Percentiles rank a stretch among this genome's conserved stretches.
Evolutionary conservation across 2,329 filamentous ascomycete species (phyloP).

Genomic region (Calonectria fujianensis): DNA sequence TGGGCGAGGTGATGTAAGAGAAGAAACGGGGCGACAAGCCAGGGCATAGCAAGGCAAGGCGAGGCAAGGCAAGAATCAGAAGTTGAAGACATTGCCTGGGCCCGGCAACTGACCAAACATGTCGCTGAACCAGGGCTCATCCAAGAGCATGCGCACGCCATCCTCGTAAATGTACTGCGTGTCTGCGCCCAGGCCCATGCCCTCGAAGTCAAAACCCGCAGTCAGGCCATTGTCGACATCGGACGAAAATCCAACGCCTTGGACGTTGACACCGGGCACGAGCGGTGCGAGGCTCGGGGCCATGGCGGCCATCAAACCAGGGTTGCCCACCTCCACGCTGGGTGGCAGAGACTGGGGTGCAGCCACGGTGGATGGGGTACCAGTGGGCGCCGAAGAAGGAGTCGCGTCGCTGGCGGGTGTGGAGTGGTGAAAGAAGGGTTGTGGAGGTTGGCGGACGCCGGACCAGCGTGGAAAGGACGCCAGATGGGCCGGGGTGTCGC

Average conservation of each 20-base stretch:
- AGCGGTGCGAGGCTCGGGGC: slow-evolving; percentile 51
- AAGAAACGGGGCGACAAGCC: not conserved
- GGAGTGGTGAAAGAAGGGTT: slow-evolving; percentile 63
- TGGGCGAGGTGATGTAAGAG: not conserved
- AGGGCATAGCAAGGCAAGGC: not conserved
- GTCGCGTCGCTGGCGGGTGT: slow-evolving; percentile 48
- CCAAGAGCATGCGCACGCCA: slow-evolving; percentile 60
- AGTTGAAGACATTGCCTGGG: slow-evolving; percentile 58
- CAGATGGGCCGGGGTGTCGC: slow-evolving; percentile 41
- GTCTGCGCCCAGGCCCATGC: slow-evolving; percentile 54
- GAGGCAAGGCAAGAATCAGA: slow-evolving; percentile 44
- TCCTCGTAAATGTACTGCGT: slow-evolving; percentile 57
- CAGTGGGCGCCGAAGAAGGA: slow-evolving; percentile 14
- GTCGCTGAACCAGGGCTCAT: slow-evolving; percentile 64
- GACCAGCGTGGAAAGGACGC: slow-evolving; percentile 49
- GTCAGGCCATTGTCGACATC: slow-evolving; percentile 52
- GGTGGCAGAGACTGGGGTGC: slow-evolving; percentile 41
- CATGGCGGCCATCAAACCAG: slow-evolving; percentile 54
- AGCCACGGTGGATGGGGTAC: slow-evolving; percentile 23
- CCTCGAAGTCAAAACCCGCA: slow-evolving; percentile 57
- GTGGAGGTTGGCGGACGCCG: slow-evolving; percentile 52
- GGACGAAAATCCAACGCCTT: slow-evolving; percentile 39
- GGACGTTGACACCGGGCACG: slow-evolving; percentile 37
- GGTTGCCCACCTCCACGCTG: slow-evolving; percentile 42
- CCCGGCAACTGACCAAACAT: slow-evolving; percentile 61